phyloP scores from a whole-genome alignment of 306 rosid species.

The Echinosophora koreensis region DNA sequence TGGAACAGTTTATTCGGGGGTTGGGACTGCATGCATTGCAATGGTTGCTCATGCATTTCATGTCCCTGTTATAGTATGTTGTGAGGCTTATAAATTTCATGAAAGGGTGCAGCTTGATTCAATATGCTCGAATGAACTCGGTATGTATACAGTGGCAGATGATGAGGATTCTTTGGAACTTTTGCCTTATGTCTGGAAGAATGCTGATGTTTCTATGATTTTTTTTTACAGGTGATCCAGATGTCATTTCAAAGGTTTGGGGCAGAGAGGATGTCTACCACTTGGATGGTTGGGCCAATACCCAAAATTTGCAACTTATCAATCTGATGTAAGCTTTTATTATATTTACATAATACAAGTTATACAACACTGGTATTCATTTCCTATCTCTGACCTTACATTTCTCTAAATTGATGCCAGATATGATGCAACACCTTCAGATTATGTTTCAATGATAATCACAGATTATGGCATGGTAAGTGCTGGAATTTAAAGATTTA shows the following conservation, averaged over 20 bases:
- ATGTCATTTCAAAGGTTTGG: constrained; percentile 51
- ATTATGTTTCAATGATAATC: constrained; percentile 54
- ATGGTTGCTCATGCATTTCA: constrained; percentile 58
- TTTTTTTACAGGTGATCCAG: constrained; percentile 57
- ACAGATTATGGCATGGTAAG: constrained; percentile 60
- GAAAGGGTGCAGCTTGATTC: constrained; percentile 65
- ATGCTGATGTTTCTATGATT: constrained; percentile 41
- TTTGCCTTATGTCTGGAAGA: constrained; percentile 30
- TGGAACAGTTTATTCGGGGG: constrained; percentile 63
- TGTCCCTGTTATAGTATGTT: constrained; percentile 60
- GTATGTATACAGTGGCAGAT: constrained; percentile 40
- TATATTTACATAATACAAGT: constrained; percentile 12
- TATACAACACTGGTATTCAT: background rate
- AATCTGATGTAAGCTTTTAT: constrained; percentile 55
- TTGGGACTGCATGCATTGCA: constrained; percentile 65
- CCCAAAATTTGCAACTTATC: constrained; percentile 56
- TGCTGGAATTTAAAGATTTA: constrained; percentile 31
- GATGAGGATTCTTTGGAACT: background rate
- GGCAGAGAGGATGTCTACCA: constrained; percentile 55
- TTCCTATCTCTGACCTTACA: constrained; percentile 43
- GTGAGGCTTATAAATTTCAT: constrained; percentile 65
- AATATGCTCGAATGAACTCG: constrained; percentile 63
- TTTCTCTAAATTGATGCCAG: constrained; percentile 45
- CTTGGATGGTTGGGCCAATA: constrained; percentile 54
- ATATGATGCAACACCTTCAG: constrained; percentile 61